Percentiles rank a stretch among this genome's conserved stretches.
Evolutionary conservation across 345 rosid species (phyloP).

Genomic region (Hibiscus syriacus): DNA sequence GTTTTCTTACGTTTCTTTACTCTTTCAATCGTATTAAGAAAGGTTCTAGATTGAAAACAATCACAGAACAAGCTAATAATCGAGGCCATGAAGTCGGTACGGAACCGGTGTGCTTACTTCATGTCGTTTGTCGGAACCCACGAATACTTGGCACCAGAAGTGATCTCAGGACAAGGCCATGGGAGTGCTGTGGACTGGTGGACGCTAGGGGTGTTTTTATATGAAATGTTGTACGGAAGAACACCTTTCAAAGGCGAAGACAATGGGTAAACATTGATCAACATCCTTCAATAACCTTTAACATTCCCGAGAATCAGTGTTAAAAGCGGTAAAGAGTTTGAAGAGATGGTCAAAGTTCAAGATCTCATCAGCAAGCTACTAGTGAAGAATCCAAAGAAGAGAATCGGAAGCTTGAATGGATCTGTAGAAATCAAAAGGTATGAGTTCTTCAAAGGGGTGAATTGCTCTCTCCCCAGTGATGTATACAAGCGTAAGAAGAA

Average conservation of each 20-base stretch:
- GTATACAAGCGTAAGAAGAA: conserved; percentile 25
- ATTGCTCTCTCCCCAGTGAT: conserved; percentile 74
- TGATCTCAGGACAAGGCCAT: conserved; percentile 92
- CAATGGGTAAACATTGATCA: conserved; percentile 71
- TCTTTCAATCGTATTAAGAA: too few relatives aligned
- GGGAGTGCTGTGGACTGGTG: conserved; percentile 98
- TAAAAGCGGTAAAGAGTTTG: too few relatives aligned
- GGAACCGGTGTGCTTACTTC: conserved; percentile 61
- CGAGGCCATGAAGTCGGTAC: conserved; percentile 21
- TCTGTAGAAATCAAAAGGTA: conserved; percentile 77
- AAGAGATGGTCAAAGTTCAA: too few relatives aligned
- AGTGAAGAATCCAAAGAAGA: conserved; percentile 75
- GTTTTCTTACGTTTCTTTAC: too few relatives aligned
- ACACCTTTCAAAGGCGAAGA: conserved; percentile 92
- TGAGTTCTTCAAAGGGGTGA: conserved; percentile 73
- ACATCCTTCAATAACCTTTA: conserved; percentile 78
- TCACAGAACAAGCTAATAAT: conserved; percentile 33
- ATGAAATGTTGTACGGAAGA: too few relatives aligned
- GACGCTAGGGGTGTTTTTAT: conserved; percentile 85
- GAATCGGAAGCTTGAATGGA: conserved; percentile 71
- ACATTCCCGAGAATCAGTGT: too few relatives aligned
- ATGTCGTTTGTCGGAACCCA: conserved; percentile 89
- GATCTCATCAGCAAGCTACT: too few relatives aligned
- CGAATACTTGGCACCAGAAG: conserved; percentile 93
- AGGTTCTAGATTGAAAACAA: conserved; percentile 32